These are phyloP conservation scores for Geotrichum aggregatum DNA, from an alignment of 1,139 yeast species.

Conservation along the genomic window DNA sequence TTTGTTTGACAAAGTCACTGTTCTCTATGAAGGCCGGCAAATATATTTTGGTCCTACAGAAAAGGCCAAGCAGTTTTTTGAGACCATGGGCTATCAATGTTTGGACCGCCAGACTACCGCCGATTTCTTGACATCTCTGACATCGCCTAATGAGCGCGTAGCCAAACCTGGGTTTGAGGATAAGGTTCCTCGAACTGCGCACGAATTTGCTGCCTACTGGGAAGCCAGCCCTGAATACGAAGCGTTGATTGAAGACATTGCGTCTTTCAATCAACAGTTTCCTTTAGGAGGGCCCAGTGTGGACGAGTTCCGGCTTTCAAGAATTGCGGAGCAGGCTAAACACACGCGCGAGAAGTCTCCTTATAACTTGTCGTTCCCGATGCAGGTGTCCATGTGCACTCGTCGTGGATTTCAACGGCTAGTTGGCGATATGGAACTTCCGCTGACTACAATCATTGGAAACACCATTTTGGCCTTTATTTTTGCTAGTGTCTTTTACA, in stretches of 20 bases:
- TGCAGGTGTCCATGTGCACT: conserved; percentile 62
- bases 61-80: conserved; percentile 57
- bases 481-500: conserved; percentile 71
- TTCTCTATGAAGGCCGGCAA: conserved; percentile 74
- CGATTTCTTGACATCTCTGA: conserved; percentile 75
- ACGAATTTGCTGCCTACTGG: conserved; percentile 68
- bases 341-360: conserved; percentile 54
- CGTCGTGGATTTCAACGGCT: conserved; percentile 61
- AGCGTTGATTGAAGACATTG: conserved; percentile 42
- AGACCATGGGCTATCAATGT: conserved; percentile 66
- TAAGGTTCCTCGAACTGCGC: conserved; percentile 63
- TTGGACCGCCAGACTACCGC: conserved; percentile 78
- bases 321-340: conserved; percentile 51
- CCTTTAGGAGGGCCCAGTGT: conserved; percentile 30
- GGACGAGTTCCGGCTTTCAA: conserved; percentile 47
- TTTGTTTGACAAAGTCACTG: conserved; percentile 66
- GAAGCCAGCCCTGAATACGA: conserved; percentile 50
- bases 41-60: conserved; percentile 64
- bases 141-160: conserved; percentile 67
- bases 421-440: conserved; percentile 62
- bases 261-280: conserved; percentile 35
- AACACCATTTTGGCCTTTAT: conserved; percentile 68
- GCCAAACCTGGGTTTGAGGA: conserved; percentile 54
- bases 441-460: conserved; percentile 56
- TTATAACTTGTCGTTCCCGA: conserved; percentile 57